Evolutionary conservation across 768 basidiomycete genomes (phyloP).

Genomic region (Rhodosporidiobolus odoratus): DNA sequence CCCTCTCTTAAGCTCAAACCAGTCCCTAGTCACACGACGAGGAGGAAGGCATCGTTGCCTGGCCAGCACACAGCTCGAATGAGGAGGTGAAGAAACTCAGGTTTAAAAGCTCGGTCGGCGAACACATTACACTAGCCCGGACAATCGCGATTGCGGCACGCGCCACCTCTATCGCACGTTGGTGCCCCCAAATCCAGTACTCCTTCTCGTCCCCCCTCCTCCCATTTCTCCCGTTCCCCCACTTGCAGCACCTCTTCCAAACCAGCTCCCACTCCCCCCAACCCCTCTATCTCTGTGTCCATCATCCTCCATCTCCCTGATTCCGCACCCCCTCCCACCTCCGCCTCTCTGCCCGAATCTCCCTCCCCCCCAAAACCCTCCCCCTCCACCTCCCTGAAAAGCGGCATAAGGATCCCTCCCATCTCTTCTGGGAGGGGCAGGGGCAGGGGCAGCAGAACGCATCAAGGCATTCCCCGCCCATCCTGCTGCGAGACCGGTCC

Average conservation of each 20-base stretch:
- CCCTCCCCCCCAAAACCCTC: conserved; percentile 5
- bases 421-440: too few relatives aligned
- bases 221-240: conserved; percentile 10
- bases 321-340: conserved; percentile 42
- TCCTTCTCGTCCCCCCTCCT: conserved; percentile 56
- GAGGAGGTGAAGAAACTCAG: too few relatives aligned
- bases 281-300: conserved; percentile 30
- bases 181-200: conserved; percentile 75
- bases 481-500: conserved; percentile 73
- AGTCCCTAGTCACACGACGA: too few relatives aligned
- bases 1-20: too few relatives aligned
- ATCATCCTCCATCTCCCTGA: conserved; percentile 23
- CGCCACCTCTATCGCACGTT: conserved; percentile 44
- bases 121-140: too few relatives aligned
- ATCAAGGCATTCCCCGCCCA: conserved; percentile 50
- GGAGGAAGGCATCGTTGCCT: too few relatives aligned
- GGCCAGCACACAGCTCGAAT: too few relatives aligned
- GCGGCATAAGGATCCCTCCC: conserved; percentile 37
- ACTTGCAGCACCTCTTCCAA: not conserved
- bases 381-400: conserved; percentile 38
- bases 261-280: conserved; percentile 40
- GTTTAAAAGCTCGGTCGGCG: too few relatives aligned
- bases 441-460: not conserved
- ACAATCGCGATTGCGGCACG: too few relatives aligned
- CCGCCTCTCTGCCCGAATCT: conserved; percentile 52